These are phyloP conservation scores for Aspergillus amoenus DNA, from an alignment of 2,329 filamentous ascomycete species.

Conservation along the genomic window DNA sequence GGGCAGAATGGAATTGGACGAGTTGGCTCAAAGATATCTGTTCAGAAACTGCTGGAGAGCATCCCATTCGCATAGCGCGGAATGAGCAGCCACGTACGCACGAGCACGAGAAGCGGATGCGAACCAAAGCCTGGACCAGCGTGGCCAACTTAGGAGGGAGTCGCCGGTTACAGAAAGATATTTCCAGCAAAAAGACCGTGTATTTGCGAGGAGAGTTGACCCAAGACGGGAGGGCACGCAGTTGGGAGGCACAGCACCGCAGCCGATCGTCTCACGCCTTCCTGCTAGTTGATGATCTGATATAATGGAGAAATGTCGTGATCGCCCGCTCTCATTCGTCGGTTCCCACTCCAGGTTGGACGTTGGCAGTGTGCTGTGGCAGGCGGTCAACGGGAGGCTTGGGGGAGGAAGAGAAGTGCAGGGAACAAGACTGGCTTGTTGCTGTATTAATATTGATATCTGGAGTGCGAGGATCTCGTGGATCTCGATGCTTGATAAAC, in stretches of 20 bases:
- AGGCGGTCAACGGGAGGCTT: too few species aligned
- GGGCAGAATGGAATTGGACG: slow-evolving; percentile 17
- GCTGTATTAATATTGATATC: neutral
- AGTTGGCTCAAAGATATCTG: slow-evolving; percentile 22
- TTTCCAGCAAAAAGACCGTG: slow-evolving; percentile 11
- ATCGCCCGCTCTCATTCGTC: slow-evolving; percentile 35
- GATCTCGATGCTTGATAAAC: neutral
- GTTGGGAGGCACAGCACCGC: slow-evolving; percentile 5
- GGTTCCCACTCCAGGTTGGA: slow-evolving; percentile 13
- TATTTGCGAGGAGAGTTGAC: slow-evolving; percentile 7
- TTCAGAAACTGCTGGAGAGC: slow-evolving; percentile 12
- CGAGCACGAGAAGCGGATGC: slow-evolving; percentile 13
- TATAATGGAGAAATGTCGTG: slow-evolving; percentile 46
- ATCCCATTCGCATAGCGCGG: slow-evolving; percentile 25
- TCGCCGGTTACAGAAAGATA: slow-evolving; percentile 8
- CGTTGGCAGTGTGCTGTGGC: neutral
- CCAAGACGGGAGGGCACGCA: slow-evolving; percentile 6
- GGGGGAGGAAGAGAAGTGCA: too few species aligned
- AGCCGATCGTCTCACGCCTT: slow-evolving; percentile 24
- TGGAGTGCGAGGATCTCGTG: neutral
- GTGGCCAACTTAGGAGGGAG: slow-evolving; percentile 2
- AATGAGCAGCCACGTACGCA: slow-evolving; percentile 25
- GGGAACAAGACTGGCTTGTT: neutral
- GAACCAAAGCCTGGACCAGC: slow-evolving; percentile 6
- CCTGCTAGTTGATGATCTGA: slow-evolving; percentile 40